Conservation (phyloP, 1,139 yeast genomes). For the Yamadazyma dushanensis region DNA sequence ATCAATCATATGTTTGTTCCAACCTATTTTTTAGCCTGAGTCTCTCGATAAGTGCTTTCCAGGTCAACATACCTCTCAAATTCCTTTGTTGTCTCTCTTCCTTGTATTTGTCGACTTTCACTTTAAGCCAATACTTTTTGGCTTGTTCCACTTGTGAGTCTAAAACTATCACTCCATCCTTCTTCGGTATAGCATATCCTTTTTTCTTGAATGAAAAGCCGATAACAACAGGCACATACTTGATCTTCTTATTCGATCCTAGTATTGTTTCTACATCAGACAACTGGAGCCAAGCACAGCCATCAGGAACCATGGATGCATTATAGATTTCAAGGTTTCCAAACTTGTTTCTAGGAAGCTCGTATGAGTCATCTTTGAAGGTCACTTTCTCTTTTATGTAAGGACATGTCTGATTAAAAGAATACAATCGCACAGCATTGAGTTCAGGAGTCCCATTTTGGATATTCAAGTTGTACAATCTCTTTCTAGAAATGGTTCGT, state of each 20-base stretch:
- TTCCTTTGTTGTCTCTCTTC: constrained; percentile 8
- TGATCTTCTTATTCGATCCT: constrained; percentile 14
- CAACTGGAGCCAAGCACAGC: constrained; percentile 31
- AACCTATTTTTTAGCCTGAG: constrained; percentile 25
- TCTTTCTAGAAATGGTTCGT: constrained; percentile 24
- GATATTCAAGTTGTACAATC: constrained; percentile 22
- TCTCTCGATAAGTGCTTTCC: constrained; percentile 24
- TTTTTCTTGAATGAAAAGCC: constrained; percentile 32
- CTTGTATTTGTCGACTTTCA: constrained; percentile 19
- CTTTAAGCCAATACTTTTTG: constrained; percentile 31
- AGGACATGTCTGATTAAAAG: constrained; percentile 33
- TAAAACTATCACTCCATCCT: constrained; percentile 31
- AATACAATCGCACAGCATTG: constrained; percentile 24
- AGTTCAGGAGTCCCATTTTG: constrained; percentile 20
- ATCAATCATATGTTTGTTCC: constrained; percentile 6
- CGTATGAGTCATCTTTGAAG: constrained; percentile 8
- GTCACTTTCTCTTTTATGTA: constrained; percentile 21
- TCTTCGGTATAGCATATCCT: constrained; percentile 32
- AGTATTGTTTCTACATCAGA: constrained; percentile 26
- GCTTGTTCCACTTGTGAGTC: constrained; percentile 18
- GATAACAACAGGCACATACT: constrained; percentile 35
- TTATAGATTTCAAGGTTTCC: constrained; percentile 38
- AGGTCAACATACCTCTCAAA: constrained; percentile 14
- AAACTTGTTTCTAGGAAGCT: constrained; percentile 31
- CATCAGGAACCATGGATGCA: constrained; percentile 34